Percentiles rank a stretch among this genome's conserved stretches.
These are phyloP conservation scores for Colletotrichum sp. DNA, from an alignment of 2,329 filamentous ascomycete genomes.

Conservation along the genomic window DNA sequence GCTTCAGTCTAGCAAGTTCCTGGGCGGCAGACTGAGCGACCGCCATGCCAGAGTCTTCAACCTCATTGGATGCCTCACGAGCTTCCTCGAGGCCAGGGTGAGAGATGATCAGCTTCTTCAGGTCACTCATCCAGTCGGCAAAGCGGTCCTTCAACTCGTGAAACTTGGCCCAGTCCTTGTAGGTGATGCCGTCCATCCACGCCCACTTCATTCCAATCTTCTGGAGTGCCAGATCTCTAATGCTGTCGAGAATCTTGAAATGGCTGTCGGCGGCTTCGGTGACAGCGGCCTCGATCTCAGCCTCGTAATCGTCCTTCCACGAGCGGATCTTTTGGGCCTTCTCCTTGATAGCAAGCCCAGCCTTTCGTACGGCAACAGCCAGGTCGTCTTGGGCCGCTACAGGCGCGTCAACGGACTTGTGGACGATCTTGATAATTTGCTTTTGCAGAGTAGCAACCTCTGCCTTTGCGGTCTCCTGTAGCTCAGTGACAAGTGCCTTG, in stretches of 20 bases:
- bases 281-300: constrained; percentile 72
- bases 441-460: constrained; percentile 71
- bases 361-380: constrained; percentile 60
- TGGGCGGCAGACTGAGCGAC: constrained; percentile 79
- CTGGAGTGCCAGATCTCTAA: constrained; percentile 83
- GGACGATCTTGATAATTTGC: constrained; percentile 68
- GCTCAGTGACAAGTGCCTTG: constrained; percentile 67
- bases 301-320: constrained; percentile 77
- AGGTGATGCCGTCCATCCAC: constrained; percentile 93
- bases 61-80: constrained; percentile 67
- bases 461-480: constrained; percentile 70
- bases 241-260: constrained; percentile 80
- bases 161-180: constrained; percentile 97
- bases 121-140: constrained; percentile 82
- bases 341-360: constrained; percentile 76
- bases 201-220: constrained; percentile 96
- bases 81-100: constrained; percentile 75
- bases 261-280: constrained; percentile 78
- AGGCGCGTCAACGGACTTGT: constrained; percentile 52
- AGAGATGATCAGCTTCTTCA: constrained; percentile 76
- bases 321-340: constrained; percentile 77
- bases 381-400: constrained; percentile 48
- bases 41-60: constrained; percentile 82
- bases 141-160: constrained; percentile 85
- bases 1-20: constrained; percentile 81